Conservation (phyloP, 1,284 basidiomycete genomes). For the Ganoderma leucocontextum region DNA sequence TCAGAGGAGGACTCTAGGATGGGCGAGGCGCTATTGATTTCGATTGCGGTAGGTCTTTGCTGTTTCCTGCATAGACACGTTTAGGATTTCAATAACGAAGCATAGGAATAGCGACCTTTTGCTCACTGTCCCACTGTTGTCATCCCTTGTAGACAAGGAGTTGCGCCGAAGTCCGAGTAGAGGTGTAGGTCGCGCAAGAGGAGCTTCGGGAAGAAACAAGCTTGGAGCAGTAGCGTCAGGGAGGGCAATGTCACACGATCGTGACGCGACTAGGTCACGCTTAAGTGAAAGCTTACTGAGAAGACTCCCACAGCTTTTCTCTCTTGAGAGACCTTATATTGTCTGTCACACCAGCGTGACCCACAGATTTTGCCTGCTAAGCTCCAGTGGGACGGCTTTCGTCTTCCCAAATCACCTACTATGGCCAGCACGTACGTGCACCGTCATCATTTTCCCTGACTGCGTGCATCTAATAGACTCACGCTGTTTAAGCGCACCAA, state of each 20-base stretch:
- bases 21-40: slow-evolving; percentile 7
- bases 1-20: slow-evolving; percentile 30
- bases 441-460: background rate
- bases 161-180: background rate
- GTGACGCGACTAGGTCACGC: background rate
- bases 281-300: background rate
- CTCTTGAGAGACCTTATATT: background rate
- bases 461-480: background rate
- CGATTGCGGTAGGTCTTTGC: background rate
- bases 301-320: background rate
- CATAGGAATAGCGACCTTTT: slow-evolving; percentile 24
- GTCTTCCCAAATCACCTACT: slow-evolving; percentile 14
- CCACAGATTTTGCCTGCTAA: slow-evolving; percentile 23
- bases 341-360: slow-evolving; percentile 21
- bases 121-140: slow-evolving; percentile 29
- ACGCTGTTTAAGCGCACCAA: slow-evolving; percentile 42
- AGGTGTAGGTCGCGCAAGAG: background rate
- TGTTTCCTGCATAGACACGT: slow-evolving; percentile 19
- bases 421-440: slow-evolving; percentile 30
- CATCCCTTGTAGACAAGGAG: slow-evolving; percentile 10
- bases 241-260: background rate
- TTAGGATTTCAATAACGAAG: slow-evolving; percentile 32
- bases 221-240: background rate
- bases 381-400: slow-evolving; percentile 4
- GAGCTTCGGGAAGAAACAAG: background rate